phyloP scores from a whole-genome alignment of 495 filamentous ascomycete genomes.

The Neurospora intermedia region DNA sequence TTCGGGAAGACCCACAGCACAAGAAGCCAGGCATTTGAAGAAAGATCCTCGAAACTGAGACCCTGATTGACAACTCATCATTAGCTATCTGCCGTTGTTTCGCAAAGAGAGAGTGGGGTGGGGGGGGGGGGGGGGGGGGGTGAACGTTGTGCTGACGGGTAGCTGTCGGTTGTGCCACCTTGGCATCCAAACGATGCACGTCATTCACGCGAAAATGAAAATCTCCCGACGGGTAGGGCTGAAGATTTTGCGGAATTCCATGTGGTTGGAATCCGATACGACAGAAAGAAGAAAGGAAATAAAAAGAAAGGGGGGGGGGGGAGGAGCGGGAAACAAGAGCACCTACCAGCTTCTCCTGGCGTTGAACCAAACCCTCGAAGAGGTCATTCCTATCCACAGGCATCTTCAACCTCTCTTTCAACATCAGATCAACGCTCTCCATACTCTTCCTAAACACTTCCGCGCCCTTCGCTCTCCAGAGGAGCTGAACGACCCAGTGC shows the following conservation, averaged over 20 bases:
- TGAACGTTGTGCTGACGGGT: background rate
- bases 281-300: no score
- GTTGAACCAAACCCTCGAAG: conserved; percentile 28
- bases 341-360: conserved; percentile 17
- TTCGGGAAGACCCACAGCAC: background rate
- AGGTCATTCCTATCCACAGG: conserved; percentile 23
- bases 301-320: background rate
- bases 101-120: background rate
- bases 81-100: background rate
- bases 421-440: conserved; percentile 11
- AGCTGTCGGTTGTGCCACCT: background rate
- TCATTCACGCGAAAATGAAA: background rate
- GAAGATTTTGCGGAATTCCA: background rate
- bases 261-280: background rate
- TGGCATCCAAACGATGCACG: background rate
- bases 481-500: conserved; percentile 1
- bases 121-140: background rate
- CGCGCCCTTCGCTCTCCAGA: background rate
- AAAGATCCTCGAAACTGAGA: conserved; percentile 1
- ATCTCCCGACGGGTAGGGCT: background rate
- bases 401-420: conserved; percentile 19
- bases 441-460: conserved; percentile 4
- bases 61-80: background rate
- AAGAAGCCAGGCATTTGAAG: conserved; percentile 7
- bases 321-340: background rate